Evolutionary conservation across 1,284 basidiomycete genomes (phyloP).

Genomic region (Tilletia horrida): DNA sequence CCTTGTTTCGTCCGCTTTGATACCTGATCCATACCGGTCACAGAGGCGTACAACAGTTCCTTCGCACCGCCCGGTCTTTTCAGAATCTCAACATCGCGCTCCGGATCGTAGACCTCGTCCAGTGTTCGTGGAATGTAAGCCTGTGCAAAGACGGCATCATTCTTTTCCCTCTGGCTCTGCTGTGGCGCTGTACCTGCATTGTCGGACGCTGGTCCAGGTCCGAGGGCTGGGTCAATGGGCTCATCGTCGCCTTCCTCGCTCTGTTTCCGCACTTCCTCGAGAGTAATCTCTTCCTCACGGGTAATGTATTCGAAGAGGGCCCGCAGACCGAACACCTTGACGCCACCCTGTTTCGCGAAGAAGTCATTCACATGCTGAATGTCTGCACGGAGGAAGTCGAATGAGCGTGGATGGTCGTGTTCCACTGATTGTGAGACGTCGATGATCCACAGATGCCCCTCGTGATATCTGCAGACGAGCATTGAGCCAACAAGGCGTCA

Average conservation of each 20-base stretch:
- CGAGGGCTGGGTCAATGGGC: not conserved
- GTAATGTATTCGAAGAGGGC: slow-evolving; percentile 69
- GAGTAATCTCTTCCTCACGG: slow-evolving; percentile 15
- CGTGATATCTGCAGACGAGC: slow-evolving; percentile 58
- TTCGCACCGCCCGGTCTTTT: slow-evolving; percentile 24
- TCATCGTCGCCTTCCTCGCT: not conserved
- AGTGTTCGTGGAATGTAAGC: slow-evolving; percentile 51
- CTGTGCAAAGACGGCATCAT: slow-evolving; percentile 48
- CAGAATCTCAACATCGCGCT: slow-evolving; percentile 41
- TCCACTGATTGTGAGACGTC: slow-evolving; percentile 99
- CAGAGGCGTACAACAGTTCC: slow-evolving; percentile 31
- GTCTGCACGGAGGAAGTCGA: slow-evolving; percentile 87
- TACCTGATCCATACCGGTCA: slow-evolving; percentile 29
- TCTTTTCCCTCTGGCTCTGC: slow-evolving; percentile 15
- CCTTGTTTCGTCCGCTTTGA: slow-evolving; percentile 2
- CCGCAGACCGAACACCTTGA: slow-evolving; percentile 73
- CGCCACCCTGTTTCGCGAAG: slow-evolving; percentile 71
- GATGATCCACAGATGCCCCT: slow-evolving; percentile 80
- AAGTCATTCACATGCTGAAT: slow-evolving; percentile 90
- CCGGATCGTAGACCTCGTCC: slow-evolving; percentile 51
- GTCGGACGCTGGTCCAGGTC: not conserved
- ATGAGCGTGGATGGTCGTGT: slow-evolving; percentile 85
- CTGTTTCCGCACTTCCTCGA: not conserved
- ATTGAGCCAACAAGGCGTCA: not conserved
- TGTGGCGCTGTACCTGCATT: not conserved